phyloP scores from a whole-genome alignment of 257 asterid species.

The Fraxinus excelsior region DNA sequence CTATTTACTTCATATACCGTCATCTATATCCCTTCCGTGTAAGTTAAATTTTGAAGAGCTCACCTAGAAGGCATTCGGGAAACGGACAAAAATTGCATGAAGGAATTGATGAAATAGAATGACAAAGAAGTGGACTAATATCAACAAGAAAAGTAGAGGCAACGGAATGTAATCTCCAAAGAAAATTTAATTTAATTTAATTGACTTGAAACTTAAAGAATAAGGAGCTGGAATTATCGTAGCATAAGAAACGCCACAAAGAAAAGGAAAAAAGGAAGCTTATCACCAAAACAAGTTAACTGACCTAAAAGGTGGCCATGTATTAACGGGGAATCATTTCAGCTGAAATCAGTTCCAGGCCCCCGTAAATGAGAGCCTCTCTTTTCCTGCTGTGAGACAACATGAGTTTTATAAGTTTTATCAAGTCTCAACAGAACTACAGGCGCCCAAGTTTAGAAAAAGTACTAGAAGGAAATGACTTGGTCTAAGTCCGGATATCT shows the following conservation, averaged over 20 bases:
- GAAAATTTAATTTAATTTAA: slow-evolving; percentile 34
- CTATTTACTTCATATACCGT: neutral
- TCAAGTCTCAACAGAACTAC: slow-evolving; percentile 48
- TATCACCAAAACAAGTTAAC: slow-evolving; percentile 63
- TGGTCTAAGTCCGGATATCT: slow-evolving; percentile 46
- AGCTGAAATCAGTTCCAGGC: slow-evolving; percentile 93
- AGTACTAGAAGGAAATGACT: slow-evolving; percentile 67
- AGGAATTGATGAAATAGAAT: slow-evolving; percentile 17
- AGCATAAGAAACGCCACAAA: slow-evolving; percentile 72
- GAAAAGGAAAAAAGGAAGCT: slow-evolving; percentile 51
- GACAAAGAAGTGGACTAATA: slow-evolving; percentile 16
- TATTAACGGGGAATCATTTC: slow-evolving; percentile 88
- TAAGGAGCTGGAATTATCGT: slow-evolving; percentile 46
- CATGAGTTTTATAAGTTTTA: slow-evolving; percentile 71
- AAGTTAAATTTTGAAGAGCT: neutral
- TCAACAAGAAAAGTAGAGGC: slow-evolving; percentile 23
- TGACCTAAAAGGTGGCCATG: slow-evolving; percentile 90
- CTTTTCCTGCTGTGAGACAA: slow-evolving; percentile 94
- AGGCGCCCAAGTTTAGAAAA: slow-evolving; percentile 57
- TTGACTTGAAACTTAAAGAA: slow-evolving; percentile 35
- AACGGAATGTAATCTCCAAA: slow-evolving; percentile 38
- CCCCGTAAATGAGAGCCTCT: slow-evolving; percentile 95
- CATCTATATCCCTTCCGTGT: neutral
- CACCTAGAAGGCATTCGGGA: neutral
- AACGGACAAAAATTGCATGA: slow-evolving; percentile 19